A percentile compares a stretch with the other conserved stretches of the same genome.
These are phyloP conservation scores for Moricandia moricandioides DNA, from an alignment of 345 rosid genomes.

Conservation along the genomic window DNA sequence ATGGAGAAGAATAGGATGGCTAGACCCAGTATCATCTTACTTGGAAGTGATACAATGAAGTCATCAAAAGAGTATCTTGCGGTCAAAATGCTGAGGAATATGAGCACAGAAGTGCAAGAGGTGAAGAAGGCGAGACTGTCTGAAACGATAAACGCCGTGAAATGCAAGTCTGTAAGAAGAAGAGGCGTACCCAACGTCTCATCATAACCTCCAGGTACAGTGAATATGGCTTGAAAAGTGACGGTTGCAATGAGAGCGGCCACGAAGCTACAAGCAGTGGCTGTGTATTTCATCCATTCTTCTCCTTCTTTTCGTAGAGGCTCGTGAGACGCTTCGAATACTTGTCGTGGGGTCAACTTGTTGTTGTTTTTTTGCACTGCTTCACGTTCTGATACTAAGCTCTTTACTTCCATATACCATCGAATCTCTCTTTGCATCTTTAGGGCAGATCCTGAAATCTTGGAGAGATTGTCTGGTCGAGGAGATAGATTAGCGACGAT, in stretches of 20 bases:
- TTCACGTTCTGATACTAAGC: neutral
- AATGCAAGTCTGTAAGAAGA: slow-evolving; percentile 4
- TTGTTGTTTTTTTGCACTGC: neutral
- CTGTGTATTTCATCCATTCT: slow-evolving; percentile 48
- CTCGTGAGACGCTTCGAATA: slow-evolving; percentile 32
- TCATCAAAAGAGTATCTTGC: slow-evolving; percentile 44
- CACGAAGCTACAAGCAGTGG: slow-evolving; percentile 44
- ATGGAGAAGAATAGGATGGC: slow-evolving; percentile 39
- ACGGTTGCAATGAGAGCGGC: slow-evolving; percentile 48
- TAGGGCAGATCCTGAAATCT: slow-evolving; percentile 18
- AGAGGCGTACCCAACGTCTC: slow-evolving; percentile 27
- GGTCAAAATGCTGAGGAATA: slow-evolving; percentile 45
- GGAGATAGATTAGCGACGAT: slow-evolving; percentile 6
- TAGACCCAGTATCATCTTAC: slow-evolving; percentile 38
- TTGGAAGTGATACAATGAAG: slow-evolving; percentile 41
- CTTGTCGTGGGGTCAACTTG: neutral
- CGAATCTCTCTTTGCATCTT: slow-evolving; percentile 18
- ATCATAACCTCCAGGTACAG: slow-evolving; percentile 43
- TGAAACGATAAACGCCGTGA: slow-evolving; percentile 26
- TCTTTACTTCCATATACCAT: slow-evolving; percentile 19
- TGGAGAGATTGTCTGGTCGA: neutral
- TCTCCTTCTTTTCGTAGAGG: slow-evolving; percentile 33
- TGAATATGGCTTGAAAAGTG: slow-evolving; percentile 46
- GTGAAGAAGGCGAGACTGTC: slow-evolving; percentile 38
- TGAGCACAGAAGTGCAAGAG: slow-evolving; percentile 41